Base-by-base conservation (phyloP, 2,329 filamentous ascomycete genomes). In the Epicoccum nigrum region DNA sequence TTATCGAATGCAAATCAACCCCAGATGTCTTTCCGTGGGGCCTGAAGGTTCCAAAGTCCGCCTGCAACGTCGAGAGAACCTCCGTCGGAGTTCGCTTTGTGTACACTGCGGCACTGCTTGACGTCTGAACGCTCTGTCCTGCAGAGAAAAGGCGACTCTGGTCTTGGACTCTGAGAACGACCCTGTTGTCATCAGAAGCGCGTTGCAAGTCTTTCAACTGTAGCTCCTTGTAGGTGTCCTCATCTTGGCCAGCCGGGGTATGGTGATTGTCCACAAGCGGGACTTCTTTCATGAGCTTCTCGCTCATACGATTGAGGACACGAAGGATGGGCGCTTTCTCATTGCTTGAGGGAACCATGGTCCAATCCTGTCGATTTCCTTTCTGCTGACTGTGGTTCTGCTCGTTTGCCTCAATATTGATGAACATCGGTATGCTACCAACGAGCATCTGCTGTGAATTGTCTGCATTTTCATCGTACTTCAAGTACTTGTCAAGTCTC, bases 351-450 rank as follows among this genome's bases (percentile, higher is more conserved):
- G 92, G 91, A 27, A 90, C 84, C 91, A 97, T 97, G 59, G 95
- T 94, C 28, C 89, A 77, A 69, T 97, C 92, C 47, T 93, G 91
- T 44, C 88, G 82, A 71, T 99, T 97, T 41, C 94, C 94, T 64
- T 83, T 87, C 65, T 87, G 84, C 45, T 92, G 90, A 62, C 92
- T 95, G 72, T 96, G 87, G 65, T 99, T 93, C 71, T 94, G 90
- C 74, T 97, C 94, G 67, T 99, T 99, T 23, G 88, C 94, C 68
- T 93, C 90, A 20, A 99, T 75, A 70, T 99, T 89, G 62, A 99
- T 92, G 58, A 95, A 92, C 63, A 92, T 86, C 1, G 94, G 92
- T 16, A 99, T 85, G 48, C 87, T 83, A 27, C 86, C 78, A 3
- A 86, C 77, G 58, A 83, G 63, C 13, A 74, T 66, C 4, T 76